Base-by-base conservation (phyloP, 306 rosid species). In the Dryas octopetala region DNA sequence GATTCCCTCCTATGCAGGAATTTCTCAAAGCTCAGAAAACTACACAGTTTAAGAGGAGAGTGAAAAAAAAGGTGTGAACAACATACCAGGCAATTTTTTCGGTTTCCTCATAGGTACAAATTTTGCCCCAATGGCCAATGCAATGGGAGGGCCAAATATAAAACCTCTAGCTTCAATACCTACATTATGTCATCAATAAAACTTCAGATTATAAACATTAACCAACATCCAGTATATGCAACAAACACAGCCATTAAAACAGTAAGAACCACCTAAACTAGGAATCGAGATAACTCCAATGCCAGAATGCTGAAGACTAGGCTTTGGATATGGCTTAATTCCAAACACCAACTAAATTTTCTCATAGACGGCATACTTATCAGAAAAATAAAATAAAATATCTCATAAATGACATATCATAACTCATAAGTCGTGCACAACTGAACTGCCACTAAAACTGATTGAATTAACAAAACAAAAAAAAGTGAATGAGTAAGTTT, bases 71-170 rank as follows among this genome's bases (percentile, higher is more conserved):
- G 45, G 14, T 38, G 61, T 62, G 51, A 66, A 69, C 13, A 49
- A 68, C 58, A 51, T 89, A 92, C 99, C 99, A 62, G 99, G 99
- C 89, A 96, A 84, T 83, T 96, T 96, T 14, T 89, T 89, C 67
- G 99, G 99, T 78, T 96, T 96, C 78, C 99, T 92, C 93, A 96
- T 81, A 47, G 99, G 99, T n/a, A 96, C 97, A 76, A 96, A 96
- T 76, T 96, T 96, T 61, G 96, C 99, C 17, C 99, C 98, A 49
- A 96, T 86, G 15, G 99, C 99, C 88, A 96, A 84, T 5, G 99
- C 99, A 74, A 96, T 92, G 49, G 99, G 97, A 47, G 99, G 99
- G 47, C 99, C 99, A 89, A 96, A 96, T 75, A 96, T 96, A 77
- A 96, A 96, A 12, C 99, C 99, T 68, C 99, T 92, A 52, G 99